Conservation (phyloP, 179 eudicot species). For the Actinidia chinensis region DNA sequence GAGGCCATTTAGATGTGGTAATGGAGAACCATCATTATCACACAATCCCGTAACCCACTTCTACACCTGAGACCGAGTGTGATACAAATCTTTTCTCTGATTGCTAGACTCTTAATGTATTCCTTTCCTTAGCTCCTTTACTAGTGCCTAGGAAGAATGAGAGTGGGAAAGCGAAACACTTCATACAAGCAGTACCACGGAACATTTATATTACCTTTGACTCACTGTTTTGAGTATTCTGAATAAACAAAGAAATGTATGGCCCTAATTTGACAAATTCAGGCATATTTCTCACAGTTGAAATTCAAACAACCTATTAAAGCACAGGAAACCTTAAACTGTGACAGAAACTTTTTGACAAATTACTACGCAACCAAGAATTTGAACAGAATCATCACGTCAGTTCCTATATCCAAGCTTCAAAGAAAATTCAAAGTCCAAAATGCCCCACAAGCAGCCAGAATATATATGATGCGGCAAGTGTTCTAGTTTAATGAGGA, state of each 20-base stretch:
- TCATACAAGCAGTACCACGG: not conserved
- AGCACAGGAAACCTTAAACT: not conserved
- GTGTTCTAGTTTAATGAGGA: not conserved
- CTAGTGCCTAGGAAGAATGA: not conserved
- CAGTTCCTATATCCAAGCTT: not conserved
- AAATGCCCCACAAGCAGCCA: not conserved
- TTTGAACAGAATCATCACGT: not conserved
- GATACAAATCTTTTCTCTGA: not conserved
- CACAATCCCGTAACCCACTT: not conserved
- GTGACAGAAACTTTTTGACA: not conserved
- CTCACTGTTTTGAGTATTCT: not conserved
- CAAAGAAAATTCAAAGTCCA: not conserved
- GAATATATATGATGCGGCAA: not conserved
- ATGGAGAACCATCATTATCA: not conserved
- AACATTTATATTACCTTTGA: not conserved
- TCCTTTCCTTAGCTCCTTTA: not conserved
- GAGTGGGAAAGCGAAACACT: not conserved
- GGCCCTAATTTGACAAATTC: not conserved
- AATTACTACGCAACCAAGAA: not conserved
- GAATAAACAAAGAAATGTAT: not conserved
- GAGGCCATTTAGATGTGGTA: not conserved
- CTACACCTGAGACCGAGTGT: not conserved
- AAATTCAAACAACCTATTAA: not conserved
- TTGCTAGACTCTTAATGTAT: not conserved
- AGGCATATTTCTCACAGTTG: not conserved